phyloP scores from a whole-genome alignment of 2,329 filamentous ascomycete species.

The Sclerotinia nivalis region DNA sequence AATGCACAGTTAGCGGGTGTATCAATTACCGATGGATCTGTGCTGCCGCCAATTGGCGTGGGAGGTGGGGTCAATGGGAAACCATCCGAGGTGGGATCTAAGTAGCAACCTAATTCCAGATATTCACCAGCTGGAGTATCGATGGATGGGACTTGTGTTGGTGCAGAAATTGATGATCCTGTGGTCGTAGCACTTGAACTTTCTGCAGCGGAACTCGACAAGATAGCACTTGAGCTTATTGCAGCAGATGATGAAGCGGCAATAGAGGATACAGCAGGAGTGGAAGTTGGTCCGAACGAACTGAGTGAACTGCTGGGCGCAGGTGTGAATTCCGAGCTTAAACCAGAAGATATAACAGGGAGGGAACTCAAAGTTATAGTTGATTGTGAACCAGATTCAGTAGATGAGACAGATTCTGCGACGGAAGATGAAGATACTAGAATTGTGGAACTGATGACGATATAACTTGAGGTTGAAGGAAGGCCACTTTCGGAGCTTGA shows the following conservation, averaged over 20 bases:
- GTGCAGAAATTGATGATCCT: not conserved
- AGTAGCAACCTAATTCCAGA: not conserved
- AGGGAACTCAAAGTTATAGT: slow-evolving; percentile 10
- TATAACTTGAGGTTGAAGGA: not conserved
- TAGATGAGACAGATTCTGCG: not conserved
- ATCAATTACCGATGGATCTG: not conserved
- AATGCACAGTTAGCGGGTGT: not conserved
- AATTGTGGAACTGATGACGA: not conserved
- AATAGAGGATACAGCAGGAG: not conserved
- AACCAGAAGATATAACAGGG: not conserved
- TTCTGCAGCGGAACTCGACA: not conserved
- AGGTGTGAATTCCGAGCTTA: not conserved
- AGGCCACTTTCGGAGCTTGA: slow-evolving; percentile 1
- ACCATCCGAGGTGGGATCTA: slow-evolving; percentile 2
- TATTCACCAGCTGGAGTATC: not conserved
- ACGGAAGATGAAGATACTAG: not conserved
- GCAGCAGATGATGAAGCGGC: not conserved
- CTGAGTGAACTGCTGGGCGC: not conserved
- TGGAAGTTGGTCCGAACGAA: slow-evolving; percentile 4
- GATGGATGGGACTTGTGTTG: slow-evolving; percentile 7
- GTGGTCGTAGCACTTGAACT: slow-evolving; percentile 15
- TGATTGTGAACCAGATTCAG: not conserved
- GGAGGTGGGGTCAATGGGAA: slow-evolving; percentile 16
- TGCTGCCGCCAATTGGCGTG: not conserved
- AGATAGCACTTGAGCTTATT: not conserved